Percentiles rank a stretch among this genome's conserved stretches.
These are phyloP conservation scores for Coemansia biformis DNA, from an alignment of 192 early-diverging fungal species.

Conservation along the genomic window DNA sequence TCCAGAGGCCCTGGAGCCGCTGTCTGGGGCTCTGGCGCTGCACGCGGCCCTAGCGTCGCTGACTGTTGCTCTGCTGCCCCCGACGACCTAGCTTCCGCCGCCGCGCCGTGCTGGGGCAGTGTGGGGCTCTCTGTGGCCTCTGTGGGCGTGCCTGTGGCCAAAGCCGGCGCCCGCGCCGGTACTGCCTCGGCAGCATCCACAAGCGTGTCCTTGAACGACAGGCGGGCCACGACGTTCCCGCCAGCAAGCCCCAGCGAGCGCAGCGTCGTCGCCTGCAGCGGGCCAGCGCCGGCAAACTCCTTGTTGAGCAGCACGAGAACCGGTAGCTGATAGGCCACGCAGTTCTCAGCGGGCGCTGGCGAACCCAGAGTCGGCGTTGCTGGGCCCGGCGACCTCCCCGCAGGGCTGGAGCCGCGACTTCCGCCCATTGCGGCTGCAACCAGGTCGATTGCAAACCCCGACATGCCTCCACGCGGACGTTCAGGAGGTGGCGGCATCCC, in stretches of 20 bases:
- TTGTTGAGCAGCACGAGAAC: constrained; percentile 26
- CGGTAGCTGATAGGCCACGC: constrained; percentile 26
- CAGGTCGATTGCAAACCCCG: constrained; percentile 4
- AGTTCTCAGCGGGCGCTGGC: too few relatives aligned
- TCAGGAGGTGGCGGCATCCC: not conserved
- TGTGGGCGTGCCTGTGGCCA: too few relatives aligned
- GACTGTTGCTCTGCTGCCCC: too few relatives aligned
- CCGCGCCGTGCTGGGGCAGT: too few relatives aligned
- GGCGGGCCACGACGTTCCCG: constrained; percentile 65
- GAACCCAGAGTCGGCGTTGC: not conserved
- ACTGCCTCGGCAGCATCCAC: not conserved
- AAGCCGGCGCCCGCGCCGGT: not conserved
- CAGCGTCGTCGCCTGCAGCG: constrained; percentile 64
- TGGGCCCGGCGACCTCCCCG: not conserved
- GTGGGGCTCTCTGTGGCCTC: too few relatives aligned
- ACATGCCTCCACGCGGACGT: constrained; percentile 2
- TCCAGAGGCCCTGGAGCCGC: too few relatives aligned
- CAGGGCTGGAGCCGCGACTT: not conserved
- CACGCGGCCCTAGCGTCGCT: too few relatives aligned
- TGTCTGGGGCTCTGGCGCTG: too few relatives aligned
- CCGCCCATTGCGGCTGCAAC: constrained; percentile 4
- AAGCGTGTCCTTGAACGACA: constrained; percentile 55
- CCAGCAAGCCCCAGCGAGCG: constrained; percentile 60
- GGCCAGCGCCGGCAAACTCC: constrained; percentile 56
- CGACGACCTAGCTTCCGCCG: too few relatives aligned